phyloP scores from a whole-genome alignment of 768 basidiomycete genomes.

The Rhodocollybia butyracea region DNA sequence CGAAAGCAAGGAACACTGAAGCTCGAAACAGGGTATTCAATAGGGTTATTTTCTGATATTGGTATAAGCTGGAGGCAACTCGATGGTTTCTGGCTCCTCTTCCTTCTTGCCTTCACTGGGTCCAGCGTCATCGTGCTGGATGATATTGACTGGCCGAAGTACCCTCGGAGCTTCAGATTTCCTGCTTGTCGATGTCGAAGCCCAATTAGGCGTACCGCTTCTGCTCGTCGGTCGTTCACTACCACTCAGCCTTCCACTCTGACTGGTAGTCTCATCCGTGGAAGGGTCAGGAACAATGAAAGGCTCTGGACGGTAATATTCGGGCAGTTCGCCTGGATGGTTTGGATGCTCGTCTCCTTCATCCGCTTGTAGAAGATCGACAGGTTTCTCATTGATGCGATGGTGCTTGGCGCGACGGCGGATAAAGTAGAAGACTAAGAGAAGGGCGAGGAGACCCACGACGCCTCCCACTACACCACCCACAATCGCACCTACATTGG shows the following conservation, averaged over 20 bases:
- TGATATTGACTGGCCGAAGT: constrained; percentile 71
- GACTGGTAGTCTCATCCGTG: constrained; percentile 17
- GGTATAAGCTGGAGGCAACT: constrained; percentile 82
- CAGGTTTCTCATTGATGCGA: constrained; percentile 51
- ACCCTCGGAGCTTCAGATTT: constrained; percentile 45
- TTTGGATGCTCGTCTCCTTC: constrained; percentile 37
- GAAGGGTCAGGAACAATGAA: constrained; percentile 70
- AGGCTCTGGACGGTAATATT: constrained; percentile 75
- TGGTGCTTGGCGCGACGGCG: constrained; percentile 40
- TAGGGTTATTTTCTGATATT: constrained; percentile 39
- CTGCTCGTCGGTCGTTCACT: constrained; percentile 26
- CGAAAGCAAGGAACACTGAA: not conserved
- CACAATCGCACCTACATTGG: constrained; percentile 47
- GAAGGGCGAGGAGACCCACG: constrained; percentile 35
- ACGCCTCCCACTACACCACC: constrained; percentile 61
- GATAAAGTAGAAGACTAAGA: constrained; percentile 46
- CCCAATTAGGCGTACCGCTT: constrained; percentile 44
- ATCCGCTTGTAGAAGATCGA: constrained; percentile 60
- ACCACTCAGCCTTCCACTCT: constrained; percentile 8
- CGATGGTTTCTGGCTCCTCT: constrained; percentile 67
- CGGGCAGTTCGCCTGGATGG: constrained; percentile 48
- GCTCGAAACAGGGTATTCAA: not conserved
- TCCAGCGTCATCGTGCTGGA: constrained; percentile 86
- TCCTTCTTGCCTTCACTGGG: constrained; percentile 38
- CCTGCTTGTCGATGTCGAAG: constrained; percentile 28